Percentiles rank a stretch among this genome's conserved stretches.
phyloP scores from a whole-genome alignment of 345 rosid genomes.

The Gossypium raimondii region DNA sequence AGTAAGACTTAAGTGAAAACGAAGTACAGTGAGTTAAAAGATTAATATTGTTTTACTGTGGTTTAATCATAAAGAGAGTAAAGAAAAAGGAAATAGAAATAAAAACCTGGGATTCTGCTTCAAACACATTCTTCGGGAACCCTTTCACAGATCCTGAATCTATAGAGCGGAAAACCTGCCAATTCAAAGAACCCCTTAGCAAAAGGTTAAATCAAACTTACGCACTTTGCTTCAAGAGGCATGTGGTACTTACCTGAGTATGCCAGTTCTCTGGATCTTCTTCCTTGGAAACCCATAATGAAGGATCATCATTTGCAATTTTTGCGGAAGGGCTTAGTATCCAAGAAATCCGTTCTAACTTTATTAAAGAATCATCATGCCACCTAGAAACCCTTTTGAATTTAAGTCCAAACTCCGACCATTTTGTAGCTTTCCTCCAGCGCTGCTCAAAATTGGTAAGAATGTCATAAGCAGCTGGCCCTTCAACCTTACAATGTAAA shows the following conservation, averaged over 20 bases:
- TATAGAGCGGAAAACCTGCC: constrained; percentile 71
- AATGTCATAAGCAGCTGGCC: constrained; percentile 92
- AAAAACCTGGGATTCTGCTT: constrained; percentile 60
- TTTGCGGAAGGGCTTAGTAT: constrained; percentile 59
- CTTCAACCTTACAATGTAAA: constrained; percentile 81
- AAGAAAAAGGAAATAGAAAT: neutral
- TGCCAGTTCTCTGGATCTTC: constrained; percentile 70
- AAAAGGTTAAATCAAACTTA: neutral
- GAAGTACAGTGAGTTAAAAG: neutral
- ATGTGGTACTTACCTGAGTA: constrained; percentile 51
- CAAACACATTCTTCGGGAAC: constrained; percentile 61
- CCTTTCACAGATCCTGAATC: constrained; percentile 91
- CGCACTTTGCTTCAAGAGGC: constrained; percentile 1
- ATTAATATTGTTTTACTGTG: neutral
- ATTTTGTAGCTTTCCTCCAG: constrained; percentile 77
- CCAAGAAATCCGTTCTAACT: constrained; percentile 85
- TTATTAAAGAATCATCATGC: constrained; percentile 81
- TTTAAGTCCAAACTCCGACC: constrained; percentile 58
- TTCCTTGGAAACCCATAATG: constrained; percentile 48
- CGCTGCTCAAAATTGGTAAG: constrained; percentile 88
- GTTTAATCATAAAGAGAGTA: neutral
- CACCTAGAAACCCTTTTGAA: constrained; percentile 60
- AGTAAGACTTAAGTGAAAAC: neutral
- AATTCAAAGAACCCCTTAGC: constrained; percentile 4
- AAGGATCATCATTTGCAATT: constrained; percentile 38